phyloP scores from a whole-genome alignment of 768 basidiomycete genomes.

The Boletus coccyginus region DNA sequence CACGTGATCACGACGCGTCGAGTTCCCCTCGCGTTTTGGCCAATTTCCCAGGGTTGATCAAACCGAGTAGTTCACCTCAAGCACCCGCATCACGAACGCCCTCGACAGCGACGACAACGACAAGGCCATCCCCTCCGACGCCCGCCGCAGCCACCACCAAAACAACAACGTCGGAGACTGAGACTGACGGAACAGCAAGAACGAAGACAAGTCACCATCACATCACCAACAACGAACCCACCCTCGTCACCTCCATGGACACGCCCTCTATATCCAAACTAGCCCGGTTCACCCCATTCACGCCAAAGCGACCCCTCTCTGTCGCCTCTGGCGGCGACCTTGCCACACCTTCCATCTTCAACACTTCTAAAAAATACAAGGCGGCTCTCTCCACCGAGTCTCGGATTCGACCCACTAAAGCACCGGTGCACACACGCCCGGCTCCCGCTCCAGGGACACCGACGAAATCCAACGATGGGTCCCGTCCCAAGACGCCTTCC shows the following conservation, averaged over 20 bases:
- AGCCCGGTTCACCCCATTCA: constrained; percentile 46
- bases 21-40: constrained; percentile 19
- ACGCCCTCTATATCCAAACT: constrained; percentile 36
- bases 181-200: neutral
- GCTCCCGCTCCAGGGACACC: constrained; percentile 55
- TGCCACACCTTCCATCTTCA: constrained; percentile 35
- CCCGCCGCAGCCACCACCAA: neutral
- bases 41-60: constrained; percentile 32
- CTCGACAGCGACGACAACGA: constrained; percentile 3
- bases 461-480: constrained; percentile 38
- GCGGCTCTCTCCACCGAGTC: constrained; percentile 53
- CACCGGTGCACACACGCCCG: constrained; percentile 27
- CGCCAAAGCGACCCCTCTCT: constrained; percentile 52
- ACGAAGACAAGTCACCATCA: neutral
- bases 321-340: constrained; percentile 33
- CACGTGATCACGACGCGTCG: constrained; percentile 32
- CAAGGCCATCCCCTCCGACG: neutral
- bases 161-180: neutral
- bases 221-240: neutral
- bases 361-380: constrained; percentile 65
- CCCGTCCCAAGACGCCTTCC: constrained; percentile 52
- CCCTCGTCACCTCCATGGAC: constrained; percentile 1
- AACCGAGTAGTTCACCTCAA: constrained; percentile 4
- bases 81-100: neutral
- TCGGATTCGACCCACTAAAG: constrained; percentile 31